Evolutionary conservation across 768 basidiomycete genomes (phyloP), one percentile per base, ranked within the genome.

Genomic region (Pholiota conissans): DNA sequence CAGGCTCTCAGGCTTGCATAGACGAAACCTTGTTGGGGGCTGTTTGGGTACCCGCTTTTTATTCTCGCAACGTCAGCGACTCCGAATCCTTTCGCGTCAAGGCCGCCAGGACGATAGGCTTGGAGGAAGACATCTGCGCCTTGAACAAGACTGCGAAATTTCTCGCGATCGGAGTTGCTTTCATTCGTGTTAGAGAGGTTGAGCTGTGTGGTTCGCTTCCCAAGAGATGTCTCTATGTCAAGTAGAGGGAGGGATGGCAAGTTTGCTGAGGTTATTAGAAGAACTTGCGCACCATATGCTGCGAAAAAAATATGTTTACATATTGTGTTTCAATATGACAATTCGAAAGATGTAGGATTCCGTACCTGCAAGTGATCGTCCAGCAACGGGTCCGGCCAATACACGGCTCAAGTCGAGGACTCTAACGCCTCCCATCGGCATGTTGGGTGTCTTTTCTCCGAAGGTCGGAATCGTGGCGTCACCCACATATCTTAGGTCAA

Each of bases 151-250:
- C 13, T 24, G 1, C 22, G 22, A 11, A 45, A 24, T 10, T 8
- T 45, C 8, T 45, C 1, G 56, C 42, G 18, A 54, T 55, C 5
- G 85, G 72, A 7, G 52, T 73, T 62, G 8, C 58, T 62, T 52
- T 80, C 80, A 1, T 57, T 8, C 3, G 22, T 6, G 60, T 22
- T 1, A 45, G 40, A 74, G 5, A 87, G 73, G 57, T 87, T 82
- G 3, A 87, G 77, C 63, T 86, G 85, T 0, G 84, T 78, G 0
- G 84, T 84, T 37, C 84, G 79, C 67, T 87, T 88, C 1, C 84
- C 84, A 6, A 84, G 74, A 3, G 86, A 84, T 0, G 84, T 87
- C 48, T 86, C 85, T 10, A 74, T 61, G 62, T 87, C 86, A 0
- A 86, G 65, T 0, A 67, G 55, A 0, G 85, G 85, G 2, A 84